Evolutionary conservation across 2,329 filamentous ascomycete genomes (phyloP).

Genomic region (Curvularia spicifera): DNA sequence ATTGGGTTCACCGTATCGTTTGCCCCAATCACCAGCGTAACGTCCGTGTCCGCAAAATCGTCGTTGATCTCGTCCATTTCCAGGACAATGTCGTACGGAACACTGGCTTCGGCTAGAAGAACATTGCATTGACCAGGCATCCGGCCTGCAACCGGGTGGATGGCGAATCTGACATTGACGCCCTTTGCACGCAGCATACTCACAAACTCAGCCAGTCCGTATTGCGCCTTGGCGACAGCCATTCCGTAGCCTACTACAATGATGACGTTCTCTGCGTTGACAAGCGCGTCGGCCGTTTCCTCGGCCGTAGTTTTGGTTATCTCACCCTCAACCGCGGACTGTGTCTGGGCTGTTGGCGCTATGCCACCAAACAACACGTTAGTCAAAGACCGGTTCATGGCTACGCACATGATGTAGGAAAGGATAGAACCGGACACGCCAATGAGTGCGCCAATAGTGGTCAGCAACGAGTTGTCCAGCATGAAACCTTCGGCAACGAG

Average conservation of each 20-base stretch:
- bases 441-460: conserved; percentile 84
- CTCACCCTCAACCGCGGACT: conserved; percentile 79
- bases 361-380: conserved; percentile 90
- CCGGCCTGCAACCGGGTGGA: conserved; percentile 86
- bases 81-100: conserved; percentile 89
- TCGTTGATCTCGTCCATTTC: conserved; percentile 98
- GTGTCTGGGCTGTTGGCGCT: conserved; percentile 64
- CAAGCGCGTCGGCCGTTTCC: conserved; percentile 77
- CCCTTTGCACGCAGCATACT: conserved; percentile 74
- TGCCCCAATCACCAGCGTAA: conserved; percentile 87
- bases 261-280: conserved; percentile 82
- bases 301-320: conserved; percentile 80
- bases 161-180: conserved; percentile 84
- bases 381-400: conserved; percentile 89
- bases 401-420: conserved; percentile 71
- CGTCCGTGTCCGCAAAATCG: conserved; percentile 83
- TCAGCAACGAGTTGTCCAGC: conserved; percentile 85
- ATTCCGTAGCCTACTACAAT: conserved; percentile 93
- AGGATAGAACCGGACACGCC: conserved; percentile 88
- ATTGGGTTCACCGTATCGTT: conserved; percentile 95
- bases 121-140: conserved; percentile 97
- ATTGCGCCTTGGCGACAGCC: conserved; percentile 93
- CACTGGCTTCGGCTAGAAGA: conserved; percentile 82
- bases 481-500: conserved; percentile 91
- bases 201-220: conserved; percentile 85